Evolutionary conservation across 495 filamentous ascomycete species (phyloP).

Genomic region (Trichoderma virens): DNA sequence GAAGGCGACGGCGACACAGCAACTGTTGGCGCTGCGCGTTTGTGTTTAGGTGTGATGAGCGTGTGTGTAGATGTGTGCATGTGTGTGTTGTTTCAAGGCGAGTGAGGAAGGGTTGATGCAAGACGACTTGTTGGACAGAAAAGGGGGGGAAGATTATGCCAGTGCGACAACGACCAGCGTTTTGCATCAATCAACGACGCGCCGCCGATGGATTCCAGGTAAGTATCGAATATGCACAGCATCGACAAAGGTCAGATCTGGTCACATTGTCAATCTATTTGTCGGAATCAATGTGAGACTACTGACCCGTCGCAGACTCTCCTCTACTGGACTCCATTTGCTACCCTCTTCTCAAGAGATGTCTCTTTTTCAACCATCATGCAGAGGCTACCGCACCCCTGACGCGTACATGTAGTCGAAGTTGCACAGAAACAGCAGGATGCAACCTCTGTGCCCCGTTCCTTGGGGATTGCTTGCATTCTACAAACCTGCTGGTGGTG

Average conservation of each 20-base stretch:
- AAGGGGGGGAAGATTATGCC: neutral
- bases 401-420: neutral
- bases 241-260: neutral
- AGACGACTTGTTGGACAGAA: neutral
- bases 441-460: neutral
- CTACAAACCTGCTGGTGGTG: neutral
- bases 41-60: constrained; percentile 2
- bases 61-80: constrained; percentile 1
- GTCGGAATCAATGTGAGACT: neutral
- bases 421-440: neutral
- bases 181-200: neutral
- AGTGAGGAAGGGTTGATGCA: neutral
- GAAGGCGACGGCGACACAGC: neutral
- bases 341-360: neutral
- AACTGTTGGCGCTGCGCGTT: neutral
- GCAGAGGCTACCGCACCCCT: neutral
- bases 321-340: neutral
- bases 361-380: neutral
- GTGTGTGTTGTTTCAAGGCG: neutral
- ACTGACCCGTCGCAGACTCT: neutral
- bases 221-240: neutral
- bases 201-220: neutral
- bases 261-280: neutral
- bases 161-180: neutral
- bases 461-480: neutral